Evolutionary conservation across 2,329 filamentous ascomycete species (phyloP), one percentile per base, ranked within the genome.

Genomic region (Neonectria ditissima): DNA sequence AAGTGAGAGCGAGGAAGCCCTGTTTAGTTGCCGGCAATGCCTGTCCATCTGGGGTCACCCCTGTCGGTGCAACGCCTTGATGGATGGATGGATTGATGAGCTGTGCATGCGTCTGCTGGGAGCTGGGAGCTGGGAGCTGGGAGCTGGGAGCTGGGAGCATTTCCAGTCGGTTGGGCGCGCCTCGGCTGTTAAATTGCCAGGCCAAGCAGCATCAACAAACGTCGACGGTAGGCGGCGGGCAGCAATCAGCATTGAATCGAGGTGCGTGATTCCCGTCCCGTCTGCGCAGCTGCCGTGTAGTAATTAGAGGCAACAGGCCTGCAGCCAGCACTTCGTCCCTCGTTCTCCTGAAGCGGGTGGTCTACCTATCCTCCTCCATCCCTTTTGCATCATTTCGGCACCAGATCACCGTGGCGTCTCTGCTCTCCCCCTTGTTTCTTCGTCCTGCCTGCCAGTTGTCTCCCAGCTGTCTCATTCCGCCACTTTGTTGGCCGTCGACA

Each of bases 131-230:
- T 41, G 16, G 54, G 30, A 53, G 52, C 51, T 37, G 43, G 47
- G 47, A 18, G 28, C 54, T 41, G 16, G 54, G 30, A 53, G 52
- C 51, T 37, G 43, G 47, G 47, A 18, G 45, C 45, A 52, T 45
- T 30, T 52, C 45, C 44, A 55, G 39, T 58, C 28, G 47, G 47
- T 53, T 58, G 55, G 56, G 62, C 51, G 37, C 22, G 54, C 37
- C 18, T 59, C 28, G 47, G 48, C 37, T 63, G 58, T 60, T 52
- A 60, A 63, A 55, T 60, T 63, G 43, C 59, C 57, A 62, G 53
- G 32, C 52, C 45, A 55, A 62, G 22, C 41, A 37, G 39, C 45
- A 51, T 61, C 58, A 61, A 39, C 58, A 61, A 39, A 32, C 20
- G 52, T 45, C 39, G 45, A 51, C 53, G 32, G n/a, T n/a, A n/a